Conservation (phyloP, 768 basidiomycete species). For the Boletus pseudo-olivaceus region DNA sequence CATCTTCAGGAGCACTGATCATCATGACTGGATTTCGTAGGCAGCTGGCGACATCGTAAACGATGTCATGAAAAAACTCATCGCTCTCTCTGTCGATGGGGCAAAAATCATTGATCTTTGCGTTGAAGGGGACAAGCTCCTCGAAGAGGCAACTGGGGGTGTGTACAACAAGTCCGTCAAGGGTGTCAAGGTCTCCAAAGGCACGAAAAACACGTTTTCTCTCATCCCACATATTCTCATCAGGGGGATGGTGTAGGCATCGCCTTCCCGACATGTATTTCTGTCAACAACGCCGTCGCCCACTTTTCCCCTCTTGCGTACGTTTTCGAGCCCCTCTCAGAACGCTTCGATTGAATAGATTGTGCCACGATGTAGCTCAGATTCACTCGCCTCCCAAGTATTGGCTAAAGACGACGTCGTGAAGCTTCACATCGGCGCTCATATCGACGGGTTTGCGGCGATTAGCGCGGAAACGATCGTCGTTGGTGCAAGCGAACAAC, state of each 20-base stretch:
- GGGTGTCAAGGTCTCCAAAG: slow-evolving; percentile 84
- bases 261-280: slow-evolving; percentile 92
- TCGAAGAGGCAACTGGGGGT: slow-evolving; percentile 78
- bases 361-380: slow-evolving; percentile 49
- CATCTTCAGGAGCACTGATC: slow-evolving; percentile 9
- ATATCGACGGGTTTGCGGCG: slow-evolving; percentile 96
- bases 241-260: slow-evolving; percentile 50
- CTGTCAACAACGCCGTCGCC: slow-evolving; percentile 92
- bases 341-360: slow-evolving; percentile 26
- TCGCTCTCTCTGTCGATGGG: slow-evolving; percentile 72
- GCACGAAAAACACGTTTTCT: slow-evolving; percentile 40
- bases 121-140: slow-evolving; percentile 87
- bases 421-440: slow-evolving; percentile 93
- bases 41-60: slow-evolving; percentile 90
- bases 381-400: slow-evolving; percentile 61
- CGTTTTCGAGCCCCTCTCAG: slow-evolving; percentile 32
- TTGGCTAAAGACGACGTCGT: slow-evolving; percentile 89
- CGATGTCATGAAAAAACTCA: slow-evolving; percentile 79
- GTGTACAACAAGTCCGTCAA: slow-evolving; percentile 92
- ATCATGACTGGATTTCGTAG: slow-evolving; percentile 37
- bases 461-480: slow-evolving; percentile 92
- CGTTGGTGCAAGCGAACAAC: slow-evolving; percentile 69
- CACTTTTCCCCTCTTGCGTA: slow-evolving; percentile 96
- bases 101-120: slow-evolving; percentile 90
- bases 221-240: slow-evolving; percentile 5